Evolutionary conservation across 1,284 basidiomycete species (phyloP).

Genomic region (Heterobasidion annosum): DNA sequence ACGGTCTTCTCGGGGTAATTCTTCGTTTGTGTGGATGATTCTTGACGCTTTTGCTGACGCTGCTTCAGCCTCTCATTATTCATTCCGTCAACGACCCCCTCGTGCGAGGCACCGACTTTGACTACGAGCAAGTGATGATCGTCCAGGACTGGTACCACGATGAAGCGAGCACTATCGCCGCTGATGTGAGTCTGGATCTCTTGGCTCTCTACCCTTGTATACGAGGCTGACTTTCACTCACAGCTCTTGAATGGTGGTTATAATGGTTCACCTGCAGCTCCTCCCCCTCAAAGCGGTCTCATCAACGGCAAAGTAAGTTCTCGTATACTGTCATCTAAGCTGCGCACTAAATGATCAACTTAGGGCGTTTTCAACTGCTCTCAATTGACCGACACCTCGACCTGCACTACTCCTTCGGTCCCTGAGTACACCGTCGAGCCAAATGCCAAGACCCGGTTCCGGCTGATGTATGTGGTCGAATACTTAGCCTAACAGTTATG

Average conservation of each 20-base stretch:
- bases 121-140: not conserved
- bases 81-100: not conserved
- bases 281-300: not conserved
- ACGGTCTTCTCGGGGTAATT: not conserved
- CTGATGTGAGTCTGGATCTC: not conserved
- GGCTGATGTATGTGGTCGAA: not conserved
- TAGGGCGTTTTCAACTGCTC: not conserved
- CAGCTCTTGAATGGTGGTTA: not conserved
- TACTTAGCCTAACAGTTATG: not conserved
- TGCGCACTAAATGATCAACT: not conserved
- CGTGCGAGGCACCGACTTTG: not conserved
- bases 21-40: no score
- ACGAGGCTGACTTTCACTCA: not conserved
- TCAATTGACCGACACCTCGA: not conserved
- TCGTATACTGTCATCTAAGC: no score
- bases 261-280: not conserved
- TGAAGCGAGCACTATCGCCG: not conserved
- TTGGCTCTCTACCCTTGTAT: no score
- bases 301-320: not conserved
- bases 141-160: not conserved
- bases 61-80: not conserved
- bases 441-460: not conserved
- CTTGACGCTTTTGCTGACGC: not conserved
- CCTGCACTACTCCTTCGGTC: not conserved
- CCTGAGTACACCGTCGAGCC: not conserved